These are phyloP conservation scores for Malassezia slooffiae DNA, from an alignment of 1,284 basidiomycete species.

Conservation along the genomic window DNA sequence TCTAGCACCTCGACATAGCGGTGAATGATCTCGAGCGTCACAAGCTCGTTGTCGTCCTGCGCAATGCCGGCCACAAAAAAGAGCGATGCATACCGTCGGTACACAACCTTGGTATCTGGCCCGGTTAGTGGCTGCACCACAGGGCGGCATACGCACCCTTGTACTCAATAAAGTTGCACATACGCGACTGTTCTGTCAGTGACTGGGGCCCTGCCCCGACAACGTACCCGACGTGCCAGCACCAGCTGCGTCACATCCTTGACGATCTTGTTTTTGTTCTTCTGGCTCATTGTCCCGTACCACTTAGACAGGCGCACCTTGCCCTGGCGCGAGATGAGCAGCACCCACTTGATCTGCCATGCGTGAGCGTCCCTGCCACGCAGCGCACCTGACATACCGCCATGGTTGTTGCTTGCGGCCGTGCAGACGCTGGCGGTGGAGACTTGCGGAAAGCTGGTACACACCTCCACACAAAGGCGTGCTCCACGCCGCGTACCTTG, in stretches of 20 bases:
- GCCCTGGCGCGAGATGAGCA: constrained; percentile 89
- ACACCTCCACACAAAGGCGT: background rate
- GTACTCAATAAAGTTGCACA: constrained; percentile 99
- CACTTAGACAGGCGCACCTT: constrained; percentile 98
- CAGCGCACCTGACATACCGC: background rate
- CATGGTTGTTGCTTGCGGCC: constrained; percentile 1
- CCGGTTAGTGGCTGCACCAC: background rate
- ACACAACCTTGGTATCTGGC: constrained; percentile 60
- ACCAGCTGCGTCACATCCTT: constrained; percentile 99
- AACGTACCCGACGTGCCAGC: constrained; percentile 61
- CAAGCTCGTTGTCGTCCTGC: constrained; percentile 75
- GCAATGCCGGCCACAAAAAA: constrained; percentile 95
- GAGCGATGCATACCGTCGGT: constrained; percentile 89
- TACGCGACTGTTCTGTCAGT: constrained; percentile 56
- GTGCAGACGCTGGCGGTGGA: background rate
- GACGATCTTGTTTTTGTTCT: constrained; percentile 92
- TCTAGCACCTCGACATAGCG: constrained; percentile 98
- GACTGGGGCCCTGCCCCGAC: too few relatives aligned
- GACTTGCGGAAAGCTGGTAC: background rate
- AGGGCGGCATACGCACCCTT: constrained; percentile 56
- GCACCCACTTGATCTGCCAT: constrained; percentile 55
- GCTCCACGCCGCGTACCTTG: too few relatives aligned
- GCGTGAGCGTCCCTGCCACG: background rate
- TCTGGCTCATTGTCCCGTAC: constrained; percentile 90
- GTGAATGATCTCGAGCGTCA: constrained; percentile 92